Base-by-base conservation (phyloP, 352 stramenopile genomes). In the Elongisporangium senticosum region DNA sequence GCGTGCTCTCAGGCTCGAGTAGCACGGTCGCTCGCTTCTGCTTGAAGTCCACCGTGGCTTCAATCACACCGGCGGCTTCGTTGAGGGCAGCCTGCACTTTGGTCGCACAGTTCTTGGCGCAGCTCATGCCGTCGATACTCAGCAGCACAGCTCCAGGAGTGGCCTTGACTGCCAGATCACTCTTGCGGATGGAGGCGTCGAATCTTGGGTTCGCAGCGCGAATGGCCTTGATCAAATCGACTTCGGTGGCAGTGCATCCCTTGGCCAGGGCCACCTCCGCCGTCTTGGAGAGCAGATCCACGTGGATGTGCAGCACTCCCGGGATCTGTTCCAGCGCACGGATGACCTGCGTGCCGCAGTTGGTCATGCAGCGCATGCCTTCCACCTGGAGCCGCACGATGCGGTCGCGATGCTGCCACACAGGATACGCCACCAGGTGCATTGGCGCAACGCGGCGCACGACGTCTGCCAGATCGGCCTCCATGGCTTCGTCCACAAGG, bases 281-380 rank as follows among this genome's bases (percentile, higher is more conserved):
- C 15, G 69, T 83, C 67, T 89, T 94, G 37, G 76, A 87, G 64
- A 83, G 85, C 20, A 80, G 93, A 58, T 93, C 83, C 15, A 96
- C 83, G 60, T 91, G 76, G 58, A 93, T 92, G 51, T 91, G 79
- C 28, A 90, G 67, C 53, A 96, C 87, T 24, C 87, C 85, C 1
- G 84, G 84, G 51, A 96, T 80, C 57, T 82, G 69, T 67, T 95
- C 83, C 22, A 96, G 64, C 43, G 87, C 87, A 37, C 74, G 74
- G 61, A 93, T 87, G 37, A 96, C 85, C 49, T 89, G 85, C 11
- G 59, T 67, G 7, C 85, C 87, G 56, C 87, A 96, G 65, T 93
- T 95, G 22, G 75, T 93, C 80, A 93, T 93, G 64, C 87, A 96
- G 52, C 84, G 81, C 85, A 96, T 95, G 19, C 87, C 87, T 14